Base-by-base conservation (phyloP, 2,329 filamentous ascomycete species). In the Cladorrhinum sp. region DNA sequence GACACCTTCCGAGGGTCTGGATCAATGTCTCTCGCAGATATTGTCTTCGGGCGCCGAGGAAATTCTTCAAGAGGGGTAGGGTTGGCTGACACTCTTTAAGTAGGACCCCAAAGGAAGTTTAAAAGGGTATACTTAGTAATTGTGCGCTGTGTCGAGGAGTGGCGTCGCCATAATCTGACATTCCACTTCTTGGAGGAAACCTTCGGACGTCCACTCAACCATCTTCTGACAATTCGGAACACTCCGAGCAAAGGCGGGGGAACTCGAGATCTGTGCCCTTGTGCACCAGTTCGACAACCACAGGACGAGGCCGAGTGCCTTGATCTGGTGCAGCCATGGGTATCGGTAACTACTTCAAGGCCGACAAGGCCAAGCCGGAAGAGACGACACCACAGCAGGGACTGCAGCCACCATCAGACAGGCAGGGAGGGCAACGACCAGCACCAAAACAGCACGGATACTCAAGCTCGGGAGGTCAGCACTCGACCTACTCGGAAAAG, bases 331-430 rank as follows among this genome's bases (percentile, higher is more conserved):
- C 50, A 69, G 74, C 60, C 49, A 89, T 89, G 86, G 85, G 85
- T 62, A 69, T 89, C 62, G 79, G 77, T 54, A 82, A 74, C 70
- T 89, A 88, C 68, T 87, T 89, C 78, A 86, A 84, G 75, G 76
- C 81, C 50, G 77, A 78, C 58, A 78, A 78, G 76, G 74, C 75
- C 13, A 25, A 57, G 24, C 16, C 57, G 45, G 29, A 57, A 16
- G 16, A 48, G 6, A 41, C 49, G 8, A 54, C 55, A 16, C 48
- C 36, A 7, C 56, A 62, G 20, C 41, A 49, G 38, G 38, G 27
- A 32, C 36, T 48, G 18, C 36, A 48, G 18, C 53, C 53, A 8
- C 41, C 41, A 45, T 22, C 16, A 22, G n/a, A n/a, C n/a, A n/a
- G n/a, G n/a, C 41, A 45, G 20, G 41, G 41, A 6, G 41, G 16